Conservation (phyloP, 2,329 filamentous ascomycete species). For the Harringtonia lauricola region DNA sequence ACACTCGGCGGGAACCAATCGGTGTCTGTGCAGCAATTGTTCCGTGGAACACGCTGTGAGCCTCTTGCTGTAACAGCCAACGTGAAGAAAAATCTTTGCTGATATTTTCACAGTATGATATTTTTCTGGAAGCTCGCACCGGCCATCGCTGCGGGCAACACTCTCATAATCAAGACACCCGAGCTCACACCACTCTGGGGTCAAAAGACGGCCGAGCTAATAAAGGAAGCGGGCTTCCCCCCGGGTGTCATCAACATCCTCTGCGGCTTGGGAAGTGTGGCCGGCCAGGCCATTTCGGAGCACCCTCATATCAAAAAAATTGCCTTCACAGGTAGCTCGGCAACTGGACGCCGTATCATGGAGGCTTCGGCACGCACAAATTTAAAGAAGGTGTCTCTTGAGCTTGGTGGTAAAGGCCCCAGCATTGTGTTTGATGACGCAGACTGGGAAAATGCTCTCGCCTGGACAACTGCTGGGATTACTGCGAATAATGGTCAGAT, state of each 20-base stretch:
- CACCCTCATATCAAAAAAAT: conserved; percentile 55
- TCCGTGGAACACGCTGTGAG: not conserved
- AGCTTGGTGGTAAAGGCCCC: conserved; percentile 52
- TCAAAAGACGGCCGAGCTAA: not conserved
- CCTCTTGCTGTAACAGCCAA: not conserved
- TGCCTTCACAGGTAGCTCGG: conserved; percentile 62
- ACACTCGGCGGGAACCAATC: not conserved
- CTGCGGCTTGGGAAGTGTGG: conserved; percentile 54
- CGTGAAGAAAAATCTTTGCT: not conserved
- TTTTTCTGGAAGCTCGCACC: not conserved
- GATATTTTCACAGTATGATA: not conserved
- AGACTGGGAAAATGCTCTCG: conserved; percentile 52
- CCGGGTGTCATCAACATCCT: conserved; percentile 68
- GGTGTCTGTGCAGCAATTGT: not conserved
- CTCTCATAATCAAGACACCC: not conserved
- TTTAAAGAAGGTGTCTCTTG: conserved; percentile 49
- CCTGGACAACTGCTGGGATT: conserved; percentile 21
- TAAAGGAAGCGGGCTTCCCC: conserved; percentile 54
- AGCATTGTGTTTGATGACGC: conserved; percentile 51
- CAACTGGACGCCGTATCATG: conserved; percentile 55
- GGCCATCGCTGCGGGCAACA: not conserved
- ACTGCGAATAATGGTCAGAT: conserved; percentile 48
- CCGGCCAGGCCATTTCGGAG: conserved; percentile 53
- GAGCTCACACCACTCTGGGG: not conserved
- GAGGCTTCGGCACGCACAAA: conserved; percentile 57